Conservation (phyloP, 2,329 filamentous ascomycete species). For the Cyclaneusma minus region DNA sequence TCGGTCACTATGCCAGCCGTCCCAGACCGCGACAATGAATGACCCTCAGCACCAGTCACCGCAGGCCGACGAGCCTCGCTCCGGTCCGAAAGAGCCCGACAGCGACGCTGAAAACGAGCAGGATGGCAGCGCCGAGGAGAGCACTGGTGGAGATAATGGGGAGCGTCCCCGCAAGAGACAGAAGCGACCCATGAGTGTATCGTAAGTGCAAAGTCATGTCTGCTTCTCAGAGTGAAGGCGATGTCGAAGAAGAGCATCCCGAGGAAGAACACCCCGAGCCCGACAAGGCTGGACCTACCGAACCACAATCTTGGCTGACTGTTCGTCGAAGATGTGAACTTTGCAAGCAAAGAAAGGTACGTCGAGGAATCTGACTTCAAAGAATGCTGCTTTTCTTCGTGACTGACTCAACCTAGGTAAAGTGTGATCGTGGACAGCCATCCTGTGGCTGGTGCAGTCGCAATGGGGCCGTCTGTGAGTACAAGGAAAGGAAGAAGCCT, state of each 20-base stretch:
- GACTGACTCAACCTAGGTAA: constrained; percentile 31
- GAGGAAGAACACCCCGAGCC: constrained; percentile 1
- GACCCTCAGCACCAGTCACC: too few species aligned
- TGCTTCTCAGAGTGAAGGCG: constrained; percentile 8
- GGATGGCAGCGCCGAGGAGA: constrained; percentile 13
- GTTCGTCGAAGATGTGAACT: constrained; percentile 47
- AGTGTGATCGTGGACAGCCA: constrained; percentile 63
- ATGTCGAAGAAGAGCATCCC: constrained; percentile 5
- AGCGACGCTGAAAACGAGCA: constrained; percentile 17
- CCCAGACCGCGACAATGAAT: too few species aligned
- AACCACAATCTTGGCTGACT: constrained; percentile 14
- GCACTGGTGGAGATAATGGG: constrained; percentile 16
- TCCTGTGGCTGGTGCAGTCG: constrained; percentile 53
- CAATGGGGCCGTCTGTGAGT: constrained; percentile 47
- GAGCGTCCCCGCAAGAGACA: constrained; percentile 27
- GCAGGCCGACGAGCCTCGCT: too few species aligned
- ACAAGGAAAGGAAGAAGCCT: constrained; percentile 54
- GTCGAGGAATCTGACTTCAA: too few species aligned
- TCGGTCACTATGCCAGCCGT: too few species aligned
- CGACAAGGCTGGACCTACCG: constrained; percentile 6
- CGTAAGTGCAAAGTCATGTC: constrained; percentile 24
- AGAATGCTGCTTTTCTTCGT: constrained; percentile 3
- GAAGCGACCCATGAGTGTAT: constrained; percentile 31
- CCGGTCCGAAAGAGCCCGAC: constrained; percentile 14
- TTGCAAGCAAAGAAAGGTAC: constrained; percentile 68